Evolutionary conservation across 768 basidiomycete genomes (phyloP).

Genomic region (Boletus coccyginus): DNA sequence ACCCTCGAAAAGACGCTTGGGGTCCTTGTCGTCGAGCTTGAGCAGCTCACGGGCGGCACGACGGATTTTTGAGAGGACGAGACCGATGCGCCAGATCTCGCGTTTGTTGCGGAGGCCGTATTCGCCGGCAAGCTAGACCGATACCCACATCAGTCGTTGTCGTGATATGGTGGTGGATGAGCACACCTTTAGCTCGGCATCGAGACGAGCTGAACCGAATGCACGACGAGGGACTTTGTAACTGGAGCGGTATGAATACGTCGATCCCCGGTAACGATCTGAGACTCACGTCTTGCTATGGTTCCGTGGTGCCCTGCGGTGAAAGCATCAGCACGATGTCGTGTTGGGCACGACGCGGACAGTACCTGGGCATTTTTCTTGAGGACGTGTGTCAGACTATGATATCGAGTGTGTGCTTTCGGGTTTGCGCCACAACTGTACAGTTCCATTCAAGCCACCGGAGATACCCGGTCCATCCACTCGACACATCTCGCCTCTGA

Average conservation of each 20-base stretch:
- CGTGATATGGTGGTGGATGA: neutral
- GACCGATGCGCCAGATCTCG: conserved; percentile 99
- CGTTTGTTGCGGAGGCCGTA: conserved; percentile 99
- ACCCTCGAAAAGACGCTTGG: conserved; percentile 99
- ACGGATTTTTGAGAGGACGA: conserved; percentile 98
- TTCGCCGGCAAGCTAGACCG: conserved; percentile 90
- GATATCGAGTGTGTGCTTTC: conserved; percentile 35
- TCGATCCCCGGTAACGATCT: conserved; percentile 66
- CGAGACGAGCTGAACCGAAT: conserved; percentile 97
- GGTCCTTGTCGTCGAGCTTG: conserved; percentile 99
- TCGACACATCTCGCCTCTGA: conserved; percentile 18
- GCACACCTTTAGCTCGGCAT: conserved; percentile 95
- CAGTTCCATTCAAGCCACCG: conserved; percentile 66
- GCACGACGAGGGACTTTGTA: conserved; percentile 99
- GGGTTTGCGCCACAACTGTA: conserved; percentile 56
- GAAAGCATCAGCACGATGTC: conserved; percentile 26
- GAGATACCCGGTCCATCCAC: conserved; percentile 43
- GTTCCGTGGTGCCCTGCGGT: conserved; percentile 80
- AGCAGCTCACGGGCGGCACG: conserved; percentile 99
- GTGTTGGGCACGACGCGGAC: conserved; percentile 22
- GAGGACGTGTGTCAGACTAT: conserved; percentile 41
- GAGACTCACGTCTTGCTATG: conserved; percentile 93
- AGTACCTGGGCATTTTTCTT: conserved; percentile 85
- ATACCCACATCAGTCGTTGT: conserved; percentile 1
- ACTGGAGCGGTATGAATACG: conserved; percentile 65